Base-by-base conservation (phyloP, 345 rosid genomes). In the Schrenkiella parvula region DNA sequence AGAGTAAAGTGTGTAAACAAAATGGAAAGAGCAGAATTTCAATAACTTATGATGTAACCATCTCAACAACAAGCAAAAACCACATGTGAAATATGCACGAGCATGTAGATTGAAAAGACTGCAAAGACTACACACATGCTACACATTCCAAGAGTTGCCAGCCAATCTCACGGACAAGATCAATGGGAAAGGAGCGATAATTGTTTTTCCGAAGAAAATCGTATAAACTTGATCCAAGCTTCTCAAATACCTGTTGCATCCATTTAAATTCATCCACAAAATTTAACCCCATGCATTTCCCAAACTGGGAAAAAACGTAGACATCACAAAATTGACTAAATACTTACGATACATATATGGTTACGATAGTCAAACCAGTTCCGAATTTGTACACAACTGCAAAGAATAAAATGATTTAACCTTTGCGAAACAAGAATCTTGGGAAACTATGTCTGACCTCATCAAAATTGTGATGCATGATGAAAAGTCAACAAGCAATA, bases 321-420 rank as follows among this genome's bases (percentile, higher is more conserved):
- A 32, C 79, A 82, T 79, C 61, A 61, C 84, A 80, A 83, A 62
- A 78, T 78, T 76, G 85, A 74, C 80, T 66, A 85, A 76, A 75
- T 81, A 91, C 97, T 91, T 91, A 91, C 97, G 84, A 91, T 91
- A 91, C 97, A 91, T 64, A 91, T 89, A 91, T 91, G 97, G 89
- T 91, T 91, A 87, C 96, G 97, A 91, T 89, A 87, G 96, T 89
- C 97, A 87, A 91, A 91, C 97, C 97, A 91, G 96, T 89, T 87
- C 92, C 92, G 84, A 86, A 91, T 80, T 85, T 91, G 96, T 70
- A 91, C 97, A 89, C 93, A 91, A 91, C 97, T 91, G 96, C 97
- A 91, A 91, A 81, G 93, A 91, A 87, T 83, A 84, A 85, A 89
- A 84, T 83, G 79, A 85, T 88, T 89, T 80, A 89, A 91, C 90